These are phyloP conservation scores for Penicillium sp. DNA, from an alignment of 2,329 filamentous ascomycete species.

Conservation along the genomic window DNA sequence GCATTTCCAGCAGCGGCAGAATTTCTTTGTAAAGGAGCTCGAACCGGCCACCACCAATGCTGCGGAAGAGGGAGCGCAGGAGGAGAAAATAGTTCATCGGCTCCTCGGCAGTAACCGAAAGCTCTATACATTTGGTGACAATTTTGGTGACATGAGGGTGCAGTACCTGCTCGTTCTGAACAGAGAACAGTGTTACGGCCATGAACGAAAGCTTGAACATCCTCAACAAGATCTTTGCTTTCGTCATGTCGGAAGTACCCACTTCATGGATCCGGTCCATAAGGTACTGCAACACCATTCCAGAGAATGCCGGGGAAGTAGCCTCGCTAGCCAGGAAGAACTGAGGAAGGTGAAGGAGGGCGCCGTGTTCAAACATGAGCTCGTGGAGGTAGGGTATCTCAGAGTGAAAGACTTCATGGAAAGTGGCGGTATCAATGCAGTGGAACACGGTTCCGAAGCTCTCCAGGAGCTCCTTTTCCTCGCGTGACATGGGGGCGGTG, in stretches of 20 bases:
- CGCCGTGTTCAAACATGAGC: constrained; percentile 94
- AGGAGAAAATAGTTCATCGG: constrained; percentile 98
- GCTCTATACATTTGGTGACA: constrained; percentile 90
- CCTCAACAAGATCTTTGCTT: constrained; percentile 81
- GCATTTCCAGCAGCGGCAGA: constrained; percentile 87
- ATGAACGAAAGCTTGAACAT: constrained; percentile 98
- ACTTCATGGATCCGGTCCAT: constrained; percentile 96
- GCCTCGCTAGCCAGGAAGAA: constrained; percentile 98
- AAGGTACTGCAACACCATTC: constrained; percentile 92
- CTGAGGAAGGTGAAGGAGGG: constrained; percentile 86
- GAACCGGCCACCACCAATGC: constrained; percentile 93
- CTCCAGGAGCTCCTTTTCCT: constrained; percentile 94
- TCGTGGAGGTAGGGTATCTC: constrained; percentile 95
- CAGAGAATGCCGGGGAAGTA: constrained; percentile 92
- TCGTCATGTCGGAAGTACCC: constrained; percentile 80
- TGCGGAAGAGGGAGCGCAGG: constrained; percentile 82
- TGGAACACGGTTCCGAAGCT: constrained; percentile 98
- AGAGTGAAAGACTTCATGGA: constrained; percentile 95
- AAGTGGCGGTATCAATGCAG: constrained; percentile 93
- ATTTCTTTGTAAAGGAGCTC: constrained; percentile 98
- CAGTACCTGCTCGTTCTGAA: constrained; percentile 89
- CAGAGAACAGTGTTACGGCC: constrained; percentile 92
- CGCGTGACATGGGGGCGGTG: constrained; percentile 84
- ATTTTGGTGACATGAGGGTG: constrained; percentile 95
- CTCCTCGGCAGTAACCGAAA: constrained; percentile 90